These are phyloP conservation scores for Phlebiopsis flavidoalba DNA, from an alignment of 768 basidiomycete species.

Conservation along the genomic window DNA sequence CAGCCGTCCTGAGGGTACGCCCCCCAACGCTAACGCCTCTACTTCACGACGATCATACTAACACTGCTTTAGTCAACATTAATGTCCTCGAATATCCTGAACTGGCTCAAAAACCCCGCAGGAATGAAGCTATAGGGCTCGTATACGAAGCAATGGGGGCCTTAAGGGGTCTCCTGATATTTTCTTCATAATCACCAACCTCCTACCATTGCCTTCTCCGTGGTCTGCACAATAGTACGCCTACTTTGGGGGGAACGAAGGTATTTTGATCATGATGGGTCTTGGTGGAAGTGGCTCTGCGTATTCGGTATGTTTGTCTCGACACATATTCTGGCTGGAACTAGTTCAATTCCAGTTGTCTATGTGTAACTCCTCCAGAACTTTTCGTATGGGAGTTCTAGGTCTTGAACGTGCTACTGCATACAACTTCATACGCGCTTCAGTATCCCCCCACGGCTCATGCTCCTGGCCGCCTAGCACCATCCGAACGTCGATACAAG, in stretches of 20 bases:
- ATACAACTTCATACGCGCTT: conserved; percentile 31
- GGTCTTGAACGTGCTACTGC: conserved; percentile 30
- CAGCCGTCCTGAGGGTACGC: no score
- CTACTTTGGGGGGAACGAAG: conserved; percentile 22
- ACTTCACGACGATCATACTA: no score
- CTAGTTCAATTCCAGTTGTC: neutral
- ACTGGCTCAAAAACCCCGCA: conserved; percentile 31
- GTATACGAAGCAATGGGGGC: conserved; percentile 34
- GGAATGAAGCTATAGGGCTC: conserved; percentile 32
- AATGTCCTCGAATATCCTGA: conserved; percentile 7
- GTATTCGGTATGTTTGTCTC: conserved; percentile 23
- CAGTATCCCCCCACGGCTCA: conserved; percentile 30
- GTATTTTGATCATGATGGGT: neutral
- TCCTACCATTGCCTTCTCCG: conserved; percentile 33
- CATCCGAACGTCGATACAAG: conserved; percentile 2
- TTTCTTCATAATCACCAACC: conserved; percentile 31
- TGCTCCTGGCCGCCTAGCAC: conserved; percentile 20
- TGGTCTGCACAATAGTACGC: conserved; percentile 30
- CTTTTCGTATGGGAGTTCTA: conserved; percentile 25
- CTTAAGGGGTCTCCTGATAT: conserved; percentile 27
- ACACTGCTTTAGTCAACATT: no score
- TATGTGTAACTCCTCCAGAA: conserved; percentile 20
- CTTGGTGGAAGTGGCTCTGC: conserved; percentile 21
- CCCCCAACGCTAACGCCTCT: no score
- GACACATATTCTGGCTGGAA: neutral